phyloP scores from a whole-genome alignment of 176 grass and related monocot species.

The Juncus effusus region DNA sequence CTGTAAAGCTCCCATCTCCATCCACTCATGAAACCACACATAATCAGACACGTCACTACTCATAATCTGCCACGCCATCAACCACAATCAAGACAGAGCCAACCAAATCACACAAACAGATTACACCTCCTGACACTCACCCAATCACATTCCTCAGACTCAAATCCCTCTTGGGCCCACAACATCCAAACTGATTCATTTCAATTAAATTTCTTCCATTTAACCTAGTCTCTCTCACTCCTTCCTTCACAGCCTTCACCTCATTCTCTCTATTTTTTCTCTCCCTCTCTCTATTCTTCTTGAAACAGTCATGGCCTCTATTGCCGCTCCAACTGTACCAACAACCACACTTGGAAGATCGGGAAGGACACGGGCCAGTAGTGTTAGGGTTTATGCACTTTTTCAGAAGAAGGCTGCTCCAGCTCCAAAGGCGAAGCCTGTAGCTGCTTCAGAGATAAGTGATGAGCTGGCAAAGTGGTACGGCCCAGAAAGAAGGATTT shows the following conservation, averaged over 20 bases:
- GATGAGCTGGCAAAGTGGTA: constrained; percentile 99
- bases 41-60: constrained; percentile 32
- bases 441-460: constrained; percentile 17
- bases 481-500: constrained; percentile 94
- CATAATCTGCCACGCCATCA: constrained; percentile 58
- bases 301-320: constrained; percentile 42
- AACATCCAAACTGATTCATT: constrained; percentile 42
- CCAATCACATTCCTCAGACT: constrained; percentile 54
- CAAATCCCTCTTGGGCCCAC: constrained; percentile 61
- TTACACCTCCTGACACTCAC: constrained; percentile 23
- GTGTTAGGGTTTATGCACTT: constrained; percentile 65
- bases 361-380: constrained; percentile 14
- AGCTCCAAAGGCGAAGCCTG: constrained; percentile 48
- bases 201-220: constrained; percentile 57
- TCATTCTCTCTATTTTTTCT: constrained; percentile 2
- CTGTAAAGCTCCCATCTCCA: constrained; percentile 17
- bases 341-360: constrained; percentile 29
- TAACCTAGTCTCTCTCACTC: constrained; percentile 39
- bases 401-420: constrained; percentile 57
- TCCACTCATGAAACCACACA: constrained; percentile 24
- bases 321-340: constrained; percentile 39
- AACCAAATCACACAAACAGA: constrained; percentile 60
- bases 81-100: constrained; percentile 27
- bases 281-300: constrained; percentile 5
- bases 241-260: constrained; percentile 34